Evolutionary conservation across 2,329 filamentous ascomycete species (phyloP).

Genomic region (Cryoendolithus antarcticus): DNA sequence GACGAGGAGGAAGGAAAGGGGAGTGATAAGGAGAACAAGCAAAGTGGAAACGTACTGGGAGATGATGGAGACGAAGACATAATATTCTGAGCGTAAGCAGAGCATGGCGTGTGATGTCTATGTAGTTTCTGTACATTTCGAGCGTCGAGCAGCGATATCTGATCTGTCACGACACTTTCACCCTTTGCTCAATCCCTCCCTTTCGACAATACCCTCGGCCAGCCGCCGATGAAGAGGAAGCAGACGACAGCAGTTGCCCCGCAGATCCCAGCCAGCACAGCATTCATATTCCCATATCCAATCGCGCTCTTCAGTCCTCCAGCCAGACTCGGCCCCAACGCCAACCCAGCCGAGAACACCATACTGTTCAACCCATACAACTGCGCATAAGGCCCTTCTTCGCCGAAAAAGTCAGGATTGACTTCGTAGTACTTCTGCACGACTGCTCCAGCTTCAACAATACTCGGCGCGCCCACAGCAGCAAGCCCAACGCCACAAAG

Average conservation of each 20-base stretch:
- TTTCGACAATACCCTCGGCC: too few species aligned
- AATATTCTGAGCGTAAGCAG: constrained; percentile 14
- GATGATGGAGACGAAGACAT: constrained; percentile 24
- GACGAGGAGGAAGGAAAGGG: constrained; percentile 7
- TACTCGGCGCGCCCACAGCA: constrained; percentile 39
- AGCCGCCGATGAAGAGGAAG: constrained; percentile 24
- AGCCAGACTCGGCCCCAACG: constrained; percentile 46
- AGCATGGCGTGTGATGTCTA: too few species aligned
- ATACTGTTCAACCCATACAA: constrained; percentile 54
- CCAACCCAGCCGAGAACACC: constrained; percentile 47
- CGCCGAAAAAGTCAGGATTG: constrained; percentile 44
- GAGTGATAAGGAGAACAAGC: constrained; percentile 19
- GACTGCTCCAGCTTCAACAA: constrained; percentile 46
- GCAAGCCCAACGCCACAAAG: constrained; percentile 42
- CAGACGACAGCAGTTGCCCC: constrained; percentile 31
- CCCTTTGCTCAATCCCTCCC: too few species aligned
- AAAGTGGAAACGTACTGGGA: constrained; percentile 19
- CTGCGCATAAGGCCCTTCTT: constrained; percentile 49
- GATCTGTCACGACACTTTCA: too few species aligned
- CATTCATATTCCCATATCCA: constrained; percentile 48
- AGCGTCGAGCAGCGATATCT: too few species aligned
- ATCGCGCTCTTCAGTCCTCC: constrained; percentile 39
- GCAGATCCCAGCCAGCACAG: constrained; percentile 36
- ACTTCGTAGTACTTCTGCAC: constrained; percentile 44
- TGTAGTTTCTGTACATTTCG: too few species aligned